Conservation (phyloP, 495 filamentous ascomycete genomes). For the Penicillium lagena region DNA sequence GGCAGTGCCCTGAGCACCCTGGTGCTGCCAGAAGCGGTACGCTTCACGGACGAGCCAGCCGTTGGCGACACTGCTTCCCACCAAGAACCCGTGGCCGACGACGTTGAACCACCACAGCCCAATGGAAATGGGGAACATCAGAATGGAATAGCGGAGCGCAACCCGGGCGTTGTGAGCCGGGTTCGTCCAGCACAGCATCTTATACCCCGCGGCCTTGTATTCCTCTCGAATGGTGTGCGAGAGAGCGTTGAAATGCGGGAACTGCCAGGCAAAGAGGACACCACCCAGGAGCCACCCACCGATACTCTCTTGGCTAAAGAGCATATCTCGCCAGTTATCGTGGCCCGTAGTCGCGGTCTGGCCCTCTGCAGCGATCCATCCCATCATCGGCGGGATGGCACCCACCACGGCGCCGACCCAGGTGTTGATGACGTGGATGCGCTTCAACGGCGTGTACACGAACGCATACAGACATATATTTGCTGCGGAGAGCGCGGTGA, state of each 20-base stretch:
- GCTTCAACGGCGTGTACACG: slow-evolving; percentile 87
- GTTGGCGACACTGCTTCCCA: slow-evolving; percentile 76
- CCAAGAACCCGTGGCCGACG: slow-evolving; percentile 82
- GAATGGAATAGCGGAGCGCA: slow-evolving; percentile 76
- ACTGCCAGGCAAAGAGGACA: slow-evolving; percentile 92
- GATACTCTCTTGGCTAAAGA: slow-evolving; percentile 60
- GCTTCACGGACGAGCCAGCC: slow-evolving; percentile 81
- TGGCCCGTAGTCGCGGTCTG: slow-evolving; percentile 70
- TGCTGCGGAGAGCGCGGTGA: slow-evolving; percentile 71
- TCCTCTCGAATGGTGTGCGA: slow-evolving; percentile 84
- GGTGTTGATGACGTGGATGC: slow-evolving; percentile 81
- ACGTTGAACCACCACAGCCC: slow-evolving; percentile 75
- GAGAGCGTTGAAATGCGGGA: slow-evolving; percentile 93
- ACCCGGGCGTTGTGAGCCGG: slow-evolving; percentile 78
- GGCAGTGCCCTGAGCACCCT: slow-evolving; percentile 75
- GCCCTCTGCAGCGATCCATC: slow-evolving; percentile 90
- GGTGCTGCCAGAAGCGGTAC: slow-evolving; percentile 69
- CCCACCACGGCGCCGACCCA: slow-evolving; percentile 94
- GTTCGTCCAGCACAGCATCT: slow-evolving; percentile 89
- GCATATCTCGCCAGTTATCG: slow-evolving; percentile 69
- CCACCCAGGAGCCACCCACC: slow-evolving; percentile 88
- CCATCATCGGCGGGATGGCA: slow-evolving; percentile 93
- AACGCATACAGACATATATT: slow-evolving; percentile 91
- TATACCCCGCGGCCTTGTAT: slow-evolving; percentile 79
- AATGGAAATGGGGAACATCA: slow-evolving; percentile 82